Evolutionary conservation across 495 filamentous ascomycete genomes (phyloP), one percentile per base, ranked within the genome.

Genomic region (Podospora pseudocomata): DNA sequence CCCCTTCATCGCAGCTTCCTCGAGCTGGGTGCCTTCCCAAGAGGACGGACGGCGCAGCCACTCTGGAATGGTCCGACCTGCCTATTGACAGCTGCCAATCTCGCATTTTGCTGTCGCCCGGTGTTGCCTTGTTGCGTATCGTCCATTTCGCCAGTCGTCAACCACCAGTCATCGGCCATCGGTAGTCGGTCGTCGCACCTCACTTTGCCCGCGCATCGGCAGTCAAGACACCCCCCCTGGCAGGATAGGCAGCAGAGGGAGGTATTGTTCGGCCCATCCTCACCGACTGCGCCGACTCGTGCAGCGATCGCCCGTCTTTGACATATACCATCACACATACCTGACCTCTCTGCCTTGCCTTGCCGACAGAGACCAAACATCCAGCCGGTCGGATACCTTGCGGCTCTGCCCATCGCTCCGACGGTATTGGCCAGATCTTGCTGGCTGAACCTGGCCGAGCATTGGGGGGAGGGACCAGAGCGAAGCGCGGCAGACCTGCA

Each of bases 221-320:
- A 61, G 30, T 61, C 27, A 7, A 26, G 59, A 27, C 20, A n/a
- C 5, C 13, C 59, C 59, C 61, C 32, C 26, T 28, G 32, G 18
- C 32, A 19, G 39, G 39, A 39, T 2, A 39, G 34, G 34, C 34
- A 39, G 34, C 34, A 39, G 11, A 49, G 39, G 39, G 39, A 49
- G 11, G 39, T 19, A 27, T 13, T 30, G 44, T 54, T 39, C 64
- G 57, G 64, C 59, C 49, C 64, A 34, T 57, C n/a, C 4, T 59
- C 68, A 34, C 63, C 58, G 56, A 32, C 13, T 63, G 59, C 58
- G 54, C 44, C 67, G 54, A 27, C 39, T 59, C n/a, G 5, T 65
- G 67, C 63, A 61, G 63, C 67, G 63, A 56, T 69, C 67, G 26
- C 23, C 57, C 9, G 44, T 16, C 19, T 32, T 49, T 49, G 39